These are phyloP conservation scores for Candida orba DNA, from an alignment of 805 yeast genomes.

Conservation along the genomic window DNA sequence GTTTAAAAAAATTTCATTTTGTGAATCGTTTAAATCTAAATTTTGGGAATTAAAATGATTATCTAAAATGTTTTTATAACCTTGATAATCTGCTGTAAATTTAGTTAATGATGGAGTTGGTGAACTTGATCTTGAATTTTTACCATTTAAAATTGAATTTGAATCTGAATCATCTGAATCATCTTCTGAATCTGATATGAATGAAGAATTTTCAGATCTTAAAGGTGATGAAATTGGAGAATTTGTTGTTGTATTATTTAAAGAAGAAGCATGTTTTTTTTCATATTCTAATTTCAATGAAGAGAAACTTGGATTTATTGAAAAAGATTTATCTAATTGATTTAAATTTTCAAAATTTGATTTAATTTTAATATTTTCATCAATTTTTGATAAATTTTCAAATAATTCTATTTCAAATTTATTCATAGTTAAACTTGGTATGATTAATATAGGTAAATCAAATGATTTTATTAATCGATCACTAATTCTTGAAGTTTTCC, in stretches of 20 bases:
- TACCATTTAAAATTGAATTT: conserved; percentile 7
- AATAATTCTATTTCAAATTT: conserved; percentile 42
- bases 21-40: not conserved
- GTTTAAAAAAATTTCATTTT: conserved; percentile 2
- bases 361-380: conserved; percentile 1
- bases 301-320: conserved; percentile 7
- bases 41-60: conserved; percentile 3
- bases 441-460: conserved; percentile 54
- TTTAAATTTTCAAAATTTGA: not conserved
- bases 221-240: not conserved
- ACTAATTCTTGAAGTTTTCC: conserved; percentile 56
- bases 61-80: conserved; percentile 3
- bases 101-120: conserved; percentile 7
- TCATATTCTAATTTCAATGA: conserved; percentile 5
- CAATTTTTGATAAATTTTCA: conserved; percentile 19
- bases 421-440: conserved; percentile 53
- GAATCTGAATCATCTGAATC: conserved; percentile 3
- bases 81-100: not conserved
- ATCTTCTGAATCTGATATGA: not conserved
- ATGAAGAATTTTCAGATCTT: not conserved
- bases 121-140: conserved; percentile 3
- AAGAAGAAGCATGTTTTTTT: not conserved
- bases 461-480: conserved; percentile 59
- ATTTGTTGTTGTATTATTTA: not conserved
- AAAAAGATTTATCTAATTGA: conserved; percentile 6